Evolutionary conservation across 2,329 filamentous ascomycete genomes (phyloP), one percentile per base, ranked within the genome.

Genomic region (Nothomitra cinnamomea): DNA sequence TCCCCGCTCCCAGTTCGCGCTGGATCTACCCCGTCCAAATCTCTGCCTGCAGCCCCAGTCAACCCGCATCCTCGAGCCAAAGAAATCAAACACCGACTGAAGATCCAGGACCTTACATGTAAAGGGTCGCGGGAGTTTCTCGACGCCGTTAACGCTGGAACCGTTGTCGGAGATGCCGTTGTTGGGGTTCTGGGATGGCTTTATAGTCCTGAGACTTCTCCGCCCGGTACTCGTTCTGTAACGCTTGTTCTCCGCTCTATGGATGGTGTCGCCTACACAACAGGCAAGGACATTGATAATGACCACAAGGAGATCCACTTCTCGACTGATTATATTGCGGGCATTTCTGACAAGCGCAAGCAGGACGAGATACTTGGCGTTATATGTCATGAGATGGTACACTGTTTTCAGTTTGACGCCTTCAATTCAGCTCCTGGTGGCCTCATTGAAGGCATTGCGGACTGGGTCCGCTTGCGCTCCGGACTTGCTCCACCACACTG

Each of bases 261-360:
- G 78, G 72, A 70, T 49, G 90, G 90, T 51, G 86, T 96, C 3
- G 90, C 90, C 19, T 94, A 95, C 70, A 95, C 90, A 1, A 87
- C 79, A 0, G 85, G 87, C 57, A 77, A 72, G 8, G 83, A 88
- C 40, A 75, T 94, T 10, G 89, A 95, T 67, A 60, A 74, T 57
- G 85, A 92, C 63, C 87, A 95, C 72, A 95, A 95, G 64, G 88
- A 95, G 65, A 92, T 95, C 57, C 87, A 95, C 68, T 75, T 96
- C 66, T 88, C 80, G 15, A 78, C 90, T 1, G 70, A 75, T 48
- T 95, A 95, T 70, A 80, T 95, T 59, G 62, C 65, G 1, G 51
- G 58, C 12, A 62, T 71, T 1, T 55, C 73, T 0, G 50, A 65
- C 0, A 60, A 67, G 10, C 73, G 74, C n/a, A 52, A n/a, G 52